Conservation (phyloP, 305 asterid genomes). For the Fraxinus ornus region DNA sequence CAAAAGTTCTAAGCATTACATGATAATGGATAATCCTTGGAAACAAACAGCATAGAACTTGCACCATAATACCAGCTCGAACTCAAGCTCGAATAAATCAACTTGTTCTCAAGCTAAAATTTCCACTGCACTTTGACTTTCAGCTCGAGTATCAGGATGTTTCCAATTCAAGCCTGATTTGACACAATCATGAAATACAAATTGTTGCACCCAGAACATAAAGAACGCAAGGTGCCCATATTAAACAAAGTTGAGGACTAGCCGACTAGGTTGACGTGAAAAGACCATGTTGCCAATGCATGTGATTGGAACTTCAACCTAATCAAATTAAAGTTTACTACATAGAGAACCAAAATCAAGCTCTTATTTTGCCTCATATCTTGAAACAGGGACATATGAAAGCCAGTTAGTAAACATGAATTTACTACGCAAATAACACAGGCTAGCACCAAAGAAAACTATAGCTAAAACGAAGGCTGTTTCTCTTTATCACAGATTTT, state of each 20-base stretch:
- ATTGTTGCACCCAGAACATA: neutral
- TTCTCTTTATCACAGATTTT: neutral
- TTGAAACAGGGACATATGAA: neutral
- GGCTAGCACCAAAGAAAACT: neutral
- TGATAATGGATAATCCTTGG: constrained; percentile 1
- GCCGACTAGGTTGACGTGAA: neutral
- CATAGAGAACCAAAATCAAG: neutral
- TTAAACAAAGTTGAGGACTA: neutral
- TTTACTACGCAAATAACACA: neutral
- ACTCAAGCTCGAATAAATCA: neutral
- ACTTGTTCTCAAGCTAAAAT: neutral
- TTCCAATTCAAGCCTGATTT: neutral
- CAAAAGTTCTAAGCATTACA: neutral
- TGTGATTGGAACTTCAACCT: neutral
- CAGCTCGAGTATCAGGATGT: neutral
- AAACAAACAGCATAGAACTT: neutral
- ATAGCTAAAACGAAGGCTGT: neutral
- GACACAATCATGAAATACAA: neutral
- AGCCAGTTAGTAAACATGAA: neutral
- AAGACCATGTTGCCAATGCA: neutral
- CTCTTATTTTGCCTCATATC: neutral
- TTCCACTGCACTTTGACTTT: neutral
- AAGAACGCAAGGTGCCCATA: neutral
- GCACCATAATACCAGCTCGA: neutral
- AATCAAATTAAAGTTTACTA: neutral